Percentiles rank a stretch among this genome's conserved stretches.
phyloP scores from a whole-genome alignment of 2,329 filamentous ascomycete genomes.

The Rutstroemia sydowiana region DNA sequence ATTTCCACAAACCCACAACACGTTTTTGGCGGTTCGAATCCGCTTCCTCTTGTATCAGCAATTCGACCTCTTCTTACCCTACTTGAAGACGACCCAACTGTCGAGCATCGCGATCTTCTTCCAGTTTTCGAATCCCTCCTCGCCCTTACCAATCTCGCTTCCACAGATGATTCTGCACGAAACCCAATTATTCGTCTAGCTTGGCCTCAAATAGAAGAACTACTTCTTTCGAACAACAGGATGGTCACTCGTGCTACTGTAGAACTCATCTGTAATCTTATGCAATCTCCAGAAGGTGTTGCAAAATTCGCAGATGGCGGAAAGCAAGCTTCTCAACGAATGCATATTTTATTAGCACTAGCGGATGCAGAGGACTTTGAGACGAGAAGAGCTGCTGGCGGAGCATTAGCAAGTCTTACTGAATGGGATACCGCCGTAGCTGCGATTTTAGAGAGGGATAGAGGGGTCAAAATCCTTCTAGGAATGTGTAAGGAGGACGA shows the following conservation, averaged over 20 bases:
- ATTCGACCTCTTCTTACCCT: slow-evolving; percentile 75
- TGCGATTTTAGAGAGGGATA: slow-evolving; percentile 61
- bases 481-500: slow-evolving; percentile 67
- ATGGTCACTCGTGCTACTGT: slow-evolving; percentile 76
- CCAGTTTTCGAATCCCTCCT: slow-evolving; percentile 87
- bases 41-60: slow-evolving; percentile 68
- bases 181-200: slow-evolving; percentile 64
- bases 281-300: slow-evolving; percentile 59
- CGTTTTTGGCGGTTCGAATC: slow-evolving; percentile 72
- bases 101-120: slow-evolving; percentile 67
- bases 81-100: slow-evolving; percentile 55
- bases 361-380: slow-evolving; percentile 76
- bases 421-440: slow-evolving; percentile 68
- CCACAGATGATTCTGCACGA: slow-evolving; percentile 57
- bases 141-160: slow-evolving; percentile 89
- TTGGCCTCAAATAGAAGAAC: slow-evolving; percentile 74
- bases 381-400: slow-evolving; percentile 77
- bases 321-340: slow-evolving; percentile 60
- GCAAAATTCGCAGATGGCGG: slow-evolving; percentile 62
- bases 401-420: slow-evolving; percentile 78
- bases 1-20: slow-evolving; percentile 80
- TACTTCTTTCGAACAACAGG: slow-evolving; percentile 68
- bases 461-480: slow-evolving; percentile 73
- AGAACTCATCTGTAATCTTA: slow-evolving; percentile 87
- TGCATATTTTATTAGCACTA: slow-evolving; percentile 81